phyloP scores from a whole-genome alignment of 495 filamentous ascomycete species.

The Neurospora cerealis region DNA sequence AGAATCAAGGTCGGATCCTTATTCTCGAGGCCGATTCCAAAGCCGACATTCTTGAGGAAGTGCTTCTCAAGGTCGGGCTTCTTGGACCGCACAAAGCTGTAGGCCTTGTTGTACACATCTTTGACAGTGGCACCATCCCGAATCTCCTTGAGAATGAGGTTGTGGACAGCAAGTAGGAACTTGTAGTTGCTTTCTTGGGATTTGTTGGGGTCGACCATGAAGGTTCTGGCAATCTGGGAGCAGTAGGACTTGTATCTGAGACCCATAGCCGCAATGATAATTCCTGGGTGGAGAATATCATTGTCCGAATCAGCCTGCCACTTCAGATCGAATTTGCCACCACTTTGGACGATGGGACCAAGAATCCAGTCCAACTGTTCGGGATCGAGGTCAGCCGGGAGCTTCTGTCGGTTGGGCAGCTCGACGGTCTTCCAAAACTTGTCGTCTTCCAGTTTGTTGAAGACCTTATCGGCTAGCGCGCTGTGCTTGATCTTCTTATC shows the following conservation, averaged over 20 bases:
- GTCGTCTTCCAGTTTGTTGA: conserved; percentile 78
- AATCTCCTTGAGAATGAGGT: conserved; percentile 76
- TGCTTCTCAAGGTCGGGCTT: conserved; percentile 91
- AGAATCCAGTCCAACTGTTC: conserved; percentile 88
- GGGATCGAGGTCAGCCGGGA: conserved; percentile 82
- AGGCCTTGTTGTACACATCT: conserved; percentile 84
- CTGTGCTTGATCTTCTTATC: conserved; percentile 95
- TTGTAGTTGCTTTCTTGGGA: conserved; percentile 90
- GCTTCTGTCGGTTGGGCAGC: conserved; percentile 55
- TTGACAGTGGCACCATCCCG: conserved; percentile 80
- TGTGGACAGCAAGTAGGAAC: conserved; percentile 77
- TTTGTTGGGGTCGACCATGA: conserved; percentile 93
- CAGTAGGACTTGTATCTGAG: conserved; percentile 91
- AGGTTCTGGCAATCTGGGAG: conserved; percentile 82
- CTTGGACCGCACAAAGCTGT: conserved; percentile 65
- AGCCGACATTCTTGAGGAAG: conserved; percentile 82
- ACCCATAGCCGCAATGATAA: conserved; percentile 86
- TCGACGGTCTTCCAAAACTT: conserved; percentile 84
- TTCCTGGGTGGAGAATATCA: conserved; percentile 79
- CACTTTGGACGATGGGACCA: conserved; percentile 87
- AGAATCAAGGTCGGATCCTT: conserved; percentile 72
- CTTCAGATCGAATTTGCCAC: conserved; percentile 86
- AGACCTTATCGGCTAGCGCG: conserved; percentile 70
- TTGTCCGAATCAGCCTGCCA: conserved; percentile 64
- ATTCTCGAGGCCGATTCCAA: conserved; percentile 85